Conservation (phyloP, 257 asterid species). For the Scutellaria baicalensis region DNA sequence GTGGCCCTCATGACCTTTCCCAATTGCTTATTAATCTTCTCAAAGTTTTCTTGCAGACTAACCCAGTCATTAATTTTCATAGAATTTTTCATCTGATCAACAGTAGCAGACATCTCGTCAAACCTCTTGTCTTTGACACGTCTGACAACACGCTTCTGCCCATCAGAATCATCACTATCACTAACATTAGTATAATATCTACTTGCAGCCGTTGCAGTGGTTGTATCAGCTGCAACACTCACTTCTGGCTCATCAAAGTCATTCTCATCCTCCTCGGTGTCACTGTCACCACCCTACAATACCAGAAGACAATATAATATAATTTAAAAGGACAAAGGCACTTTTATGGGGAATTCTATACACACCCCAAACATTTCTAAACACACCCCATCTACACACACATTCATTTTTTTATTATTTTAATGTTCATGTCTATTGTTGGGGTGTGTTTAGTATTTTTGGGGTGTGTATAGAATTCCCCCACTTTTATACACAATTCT, state of each 20-base stretch:
- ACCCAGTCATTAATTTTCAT: constrained; percentile 96
- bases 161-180: constrained; percentile 67
- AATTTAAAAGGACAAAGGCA: not conserved
- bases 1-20: constrained; percentile 82
- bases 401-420: no score
- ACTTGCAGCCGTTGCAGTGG: constrained; percentile 19
- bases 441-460: no score
- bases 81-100: constrained; percentile 93
- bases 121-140: constrained; percentile 77
- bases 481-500: no score
- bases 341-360: no score
- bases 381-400: no score
- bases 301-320: not conserved
- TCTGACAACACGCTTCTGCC: constrained; percentile 66
- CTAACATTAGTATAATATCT: constrained; percentile 44
- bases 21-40: constrained; percentile 90
- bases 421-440: no score
- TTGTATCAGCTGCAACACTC: constrained; percentile 24
- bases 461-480: no score
- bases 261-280: constrained; percentile 53
- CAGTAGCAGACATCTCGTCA: constrained; percentile 77
- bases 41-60: constrained; percentile 87
- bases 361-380: no score
- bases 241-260: constrained; percentile 44
- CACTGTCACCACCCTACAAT: constrained; percentile 66